phyloP scores from a whole-genome alignment of 2,329 filamentous ascomycete species.

The Fusarium sp. region DNA sequence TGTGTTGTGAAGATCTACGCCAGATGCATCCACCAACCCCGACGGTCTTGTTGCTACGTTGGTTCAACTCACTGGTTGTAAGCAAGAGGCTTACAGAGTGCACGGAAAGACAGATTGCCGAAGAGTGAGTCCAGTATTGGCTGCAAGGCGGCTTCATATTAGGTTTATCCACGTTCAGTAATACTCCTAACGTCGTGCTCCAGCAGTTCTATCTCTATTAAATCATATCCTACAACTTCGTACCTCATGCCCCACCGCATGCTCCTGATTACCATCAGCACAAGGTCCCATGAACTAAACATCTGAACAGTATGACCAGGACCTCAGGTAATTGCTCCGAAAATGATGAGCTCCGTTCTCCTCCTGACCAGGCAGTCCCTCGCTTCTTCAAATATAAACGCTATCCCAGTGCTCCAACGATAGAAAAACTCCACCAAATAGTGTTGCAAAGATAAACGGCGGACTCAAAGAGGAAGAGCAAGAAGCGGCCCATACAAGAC shows the following conservation, averaged over 20 bases:
- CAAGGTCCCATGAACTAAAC: slow-evolving; percentile 7
- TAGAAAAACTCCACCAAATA: slow-evolving; percentile 38
- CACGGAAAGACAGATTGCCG: not conserved
- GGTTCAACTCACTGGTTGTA: not conserved
- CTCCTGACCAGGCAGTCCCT: slow-evolving; percentile 20
- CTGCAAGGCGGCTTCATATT: slow-evolving; percentile 23
- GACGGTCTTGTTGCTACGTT: not conserved
- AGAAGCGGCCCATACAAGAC: slow-evolving; percentile 32
- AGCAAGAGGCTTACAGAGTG: not conserved
- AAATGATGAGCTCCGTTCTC: slow-evolving; percentile 6
- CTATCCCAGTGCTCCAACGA: slow-evolving; percentile 44
- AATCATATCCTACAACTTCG: slow-evolving; percentile 46
- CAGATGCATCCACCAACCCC: not conserved
- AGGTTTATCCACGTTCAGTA: slow-evolving; percentile 20
- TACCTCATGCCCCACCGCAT: slow-evolving; percentile 25
- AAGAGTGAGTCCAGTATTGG: not conserved
- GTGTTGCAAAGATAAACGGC: slow-evolving; percentile 32
- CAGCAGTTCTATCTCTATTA: slow-evolving; percentile 44
- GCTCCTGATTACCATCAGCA: slow-evolving; percentile 16
- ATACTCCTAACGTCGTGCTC: slow-evolving; percentile 8
- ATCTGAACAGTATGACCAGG: slow-evolving; percentile 10
- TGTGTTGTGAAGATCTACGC: not conserved
- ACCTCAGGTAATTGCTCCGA: slow-evolving; percentile 9
- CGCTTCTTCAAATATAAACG: slow-evolving; percentile 43
- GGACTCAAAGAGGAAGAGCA: slow-evolving; percentile 22